Percentiles rank a stretch among this genome's conserved stretches.
Conservation (phyloP, 2,329 filamentous ascomycete species). For the Arthrobotrys entomopaga region DNA sequence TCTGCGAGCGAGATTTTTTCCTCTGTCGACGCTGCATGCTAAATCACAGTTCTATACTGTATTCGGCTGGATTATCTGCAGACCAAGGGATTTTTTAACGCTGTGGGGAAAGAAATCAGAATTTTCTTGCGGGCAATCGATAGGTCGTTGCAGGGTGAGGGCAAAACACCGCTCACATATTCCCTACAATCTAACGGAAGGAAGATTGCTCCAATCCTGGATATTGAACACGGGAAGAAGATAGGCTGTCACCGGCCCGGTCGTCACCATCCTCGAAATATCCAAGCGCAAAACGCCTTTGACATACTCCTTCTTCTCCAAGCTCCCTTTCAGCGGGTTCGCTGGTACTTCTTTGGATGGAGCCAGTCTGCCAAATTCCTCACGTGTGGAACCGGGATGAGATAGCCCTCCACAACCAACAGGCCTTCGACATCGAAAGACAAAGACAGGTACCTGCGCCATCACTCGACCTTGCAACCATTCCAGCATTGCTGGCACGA, state of each 20-base stretch:
- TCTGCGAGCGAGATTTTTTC: slow-evolving; percentile 21
- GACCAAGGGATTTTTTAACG: slow-evolving; percentile 24
- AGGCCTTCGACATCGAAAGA: slow-evolving; percentile 2
- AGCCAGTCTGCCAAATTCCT: slow-evolving; percentile 45
- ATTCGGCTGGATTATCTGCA: slow-evolving; percentile 53
- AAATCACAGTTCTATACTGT: slow-evolving; percentile 51
- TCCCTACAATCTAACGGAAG: slow-evolving; percentile 34
- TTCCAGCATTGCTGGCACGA: slow-evolving; percentile 30
- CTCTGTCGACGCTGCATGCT: slow-evolving; percentile 35
- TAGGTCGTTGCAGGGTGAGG: slow-evolving; percentile 53
- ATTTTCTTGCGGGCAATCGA: slow-evolving; percentile 30
- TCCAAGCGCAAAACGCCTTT: slow-evolving; percentile 26
- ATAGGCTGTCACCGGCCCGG: slow-evolving; percentile 49
- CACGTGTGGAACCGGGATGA: slow-evolving; percentile 53
- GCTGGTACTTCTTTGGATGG: slow-evolving; percentile 39
- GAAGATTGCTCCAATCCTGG: slow-evolving; percentile 36
- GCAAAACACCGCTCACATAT: slow-evolving; percentile 35
- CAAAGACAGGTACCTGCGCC: slow-evolving; percentile 31
- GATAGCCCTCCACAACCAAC: slow-evolving; percentile 28
- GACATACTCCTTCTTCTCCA: not conserved
- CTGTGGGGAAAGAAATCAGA: slow-evolving; percentile 19
- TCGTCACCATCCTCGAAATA: slow-evolving; percentile 32
- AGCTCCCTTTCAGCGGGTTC: slow-evolving; percentile 26
- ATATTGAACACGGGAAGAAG: slow-evolving; percentile 37
- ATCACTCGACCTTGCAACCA: slow-evolving; percentile 31